phyloP scores from a whole-genome alignment of 164 flowering plant genomes.

The Annona squamosa region DNA sequence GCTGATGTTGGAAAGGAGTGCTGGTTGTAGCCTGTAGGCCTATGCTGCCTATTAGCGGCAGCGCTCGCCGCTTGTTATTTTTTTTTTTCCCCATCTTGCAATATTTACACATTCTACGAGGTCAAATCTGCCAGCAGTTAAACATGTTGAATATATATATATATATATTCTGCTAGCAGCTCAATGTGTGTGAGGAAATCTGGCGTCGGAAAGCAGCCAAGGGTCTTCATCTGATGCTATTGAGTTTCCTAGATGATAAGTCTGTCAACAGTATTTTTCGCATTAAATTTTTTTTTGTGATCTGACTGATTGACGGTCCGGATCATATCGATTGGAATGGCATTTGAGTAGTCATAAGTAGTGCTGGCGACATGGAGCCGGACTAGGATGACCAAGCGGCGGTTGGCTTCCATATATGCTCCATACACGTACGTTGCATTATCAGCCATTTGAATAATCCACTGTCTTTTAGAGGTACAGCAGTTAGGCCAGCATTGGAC shows the following conservation, averaged over 20 bases:
- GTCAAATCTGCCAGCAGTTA: too few species aligned
- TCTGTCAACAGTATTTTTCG: neutral
- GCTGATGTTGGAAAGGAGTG: neutral
- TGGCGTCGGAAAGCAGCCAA: too few species aligned
- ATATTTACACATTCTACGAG: too few species aligned
- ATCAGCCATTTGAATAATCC: neutral
- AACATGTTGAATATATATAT: too few species aligned
- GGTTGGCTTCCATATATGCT: neutral
- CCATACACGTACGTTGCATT: neutral
- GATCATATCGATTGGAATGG: neutral
- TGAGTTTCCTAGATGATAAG: neutral
- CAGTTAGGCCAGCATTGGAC: neutral
- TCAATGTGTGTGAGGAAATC: too few species aligned
- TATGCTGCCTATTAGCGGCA: neutral
- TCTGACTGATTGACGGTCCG: neutral
- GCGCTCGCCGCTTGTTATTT: too few species aligned
- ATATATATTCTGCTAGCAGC: too few species aligned
- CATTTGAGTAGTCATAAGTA: neutral
- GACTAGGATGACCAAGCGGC: neutral
- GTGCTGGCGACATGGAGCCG: too few species aligned
- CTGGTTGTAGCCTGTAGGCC: neutral
- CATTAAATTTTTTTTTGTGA: neutral
- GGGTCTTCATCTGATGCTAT: neutral
- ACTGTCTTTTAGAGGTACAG: neutral
- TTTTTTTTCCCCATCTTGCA: too few species aligned